These are phyloP conservation scores for Lasiodiplodia gonubiensis DNA, from an alignment of 2,329 filamentous ascomycete species.

Conservation along the genomic window DNA sequence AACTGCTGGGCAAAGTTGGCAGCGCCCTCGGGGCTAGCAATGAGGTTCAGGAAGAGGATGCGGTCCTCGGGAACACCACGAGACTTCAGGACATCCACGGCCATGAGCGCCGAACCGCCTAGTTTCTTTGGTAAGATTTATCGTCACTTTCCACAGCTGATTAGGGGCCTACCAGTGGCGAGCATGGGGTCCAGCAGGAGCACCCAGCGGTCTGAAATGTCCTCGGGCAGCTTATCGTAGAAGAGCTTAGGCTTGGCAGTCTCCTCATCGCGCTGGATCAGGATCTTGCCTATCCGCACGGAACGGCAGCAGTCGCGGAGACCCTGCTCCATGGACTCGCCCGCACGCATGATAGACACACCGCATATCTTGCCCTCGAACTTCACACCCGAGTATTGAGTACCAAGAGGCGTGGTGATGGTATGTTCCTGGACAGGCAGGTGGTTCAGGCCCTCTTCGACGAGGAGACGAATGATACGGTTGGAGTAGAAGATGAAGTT, in stretches of 20 bases:
- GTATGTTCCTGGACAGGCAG: constrained; percentile 87
- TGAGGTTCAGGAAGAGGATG: constrained; percentile 95
- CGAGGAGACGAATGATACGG: constrained; percentile 92
- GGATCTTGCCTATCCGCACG: constrained; percentile 97
- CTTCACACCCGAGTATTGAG: constrained; percentile 85
- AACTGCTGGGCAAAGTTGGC: constrained; percentile 87
- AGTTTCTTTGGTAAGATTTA: constrained; percentile 6
- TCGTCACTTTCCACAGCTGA: too few relatives aligned
- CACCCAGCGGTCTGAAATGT: constrained; percentile 92
- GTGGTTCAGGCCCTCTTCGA: constrained; percentile 97
- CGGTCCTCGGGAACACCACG: constrained; percentile 92
- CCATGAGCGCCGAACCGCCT: constrained; percentile 97
- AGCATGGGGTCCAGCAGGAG: constrained; percentile 98
- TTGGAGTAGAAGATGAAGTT: constrained; percentile 99
- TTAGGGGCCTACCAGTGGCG: constrained; percentile 73
- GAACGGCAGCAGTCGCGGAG: constrained; percentile 94
- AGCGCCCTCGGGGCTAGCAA: constrained; percentile 94
- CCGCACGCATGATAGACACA: constrained; percentile 97
- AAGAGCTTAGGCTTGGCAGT: constrained; percentile 90
- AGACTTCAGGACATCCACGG: constrained; percentile 87
- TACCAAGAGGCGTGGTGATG: constrained; percentile 89
- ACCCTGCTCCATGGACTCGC: constrained; percentile 98
- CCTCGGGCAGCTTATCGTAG: constrained; percentile 95
- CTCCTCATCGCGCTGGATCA: constrained; percentile 97
- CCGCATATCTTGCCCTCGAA: constrained; percentile 99